Evolutionary conservation across 2,329 filamentous ascomycete genomes (phyloP).

Genomic region (Kalmusia sp.): DNA sequence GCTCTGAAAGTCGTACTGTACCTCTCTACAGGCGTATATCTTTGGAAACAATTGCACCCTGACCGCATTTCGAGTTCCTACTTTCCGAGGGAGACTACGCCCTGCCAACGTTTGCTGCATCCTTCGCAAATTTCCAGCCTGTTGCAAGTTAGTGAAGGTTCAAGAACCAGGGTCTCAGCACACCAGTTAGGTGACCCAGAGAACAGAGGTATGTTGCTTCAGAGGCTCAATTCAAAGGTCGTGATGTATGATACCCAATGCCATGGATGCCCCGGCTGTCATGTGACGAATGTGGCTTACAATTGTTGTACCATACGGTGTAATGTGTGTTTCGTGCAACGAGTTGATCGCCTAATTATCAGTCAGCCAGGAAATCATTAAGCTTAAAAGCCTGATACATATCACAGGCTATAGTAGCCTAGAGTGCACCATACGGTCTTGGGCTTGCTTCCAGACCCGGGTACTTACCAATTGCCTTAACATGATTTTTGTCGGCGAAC

Average conservation of each 20-base stretch:
- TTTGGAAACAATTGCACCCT: neutral
- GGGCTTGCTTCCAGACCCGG: neutral
- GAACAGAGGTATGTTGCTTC: too few species aligned
- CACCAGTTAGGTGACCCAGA: too few species aligned
- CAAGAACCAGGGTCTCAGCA: too few species aligned
- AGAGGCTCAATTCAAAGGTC: too few species aligned
- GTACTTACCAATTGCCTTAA: conserved; percentile 1
- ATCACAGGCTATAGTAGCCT: conserved; percentile 1
- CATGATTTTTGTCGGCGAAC: neutral
- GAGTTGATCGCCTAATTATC: conserved; percentile 1
- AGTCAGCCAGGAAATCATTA: neutral
- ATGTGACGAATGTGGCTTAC: conserved; percentile 1
- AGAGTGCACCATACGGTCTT: conserved; percentile 1
- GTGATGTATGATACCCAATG: too few species aligned
- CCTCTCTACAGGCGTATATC: neutral
- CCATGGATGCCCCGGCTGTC: too few species aligned
- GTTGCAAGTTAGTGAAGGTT: neutral
- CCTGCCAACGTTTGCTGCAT: conserved; percentile 2
- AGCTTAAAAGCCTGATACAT: neutral
- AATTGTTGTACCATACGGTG: neutral
- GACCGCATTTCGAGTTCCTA: conserved; percentile 1
- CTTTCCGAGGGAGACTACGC: neutral
- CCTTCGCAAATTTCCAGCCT: conserved; percentile 4
- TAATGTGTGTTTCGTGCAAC: neutral
- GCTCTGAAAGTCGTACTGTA: neutral